Evolutionary conservation across 2,329 filamentous ascomycete genomes (phyloP), one percentile per base, ranked within the genome.

Genomic region (Penicillium sp.): DNA sequence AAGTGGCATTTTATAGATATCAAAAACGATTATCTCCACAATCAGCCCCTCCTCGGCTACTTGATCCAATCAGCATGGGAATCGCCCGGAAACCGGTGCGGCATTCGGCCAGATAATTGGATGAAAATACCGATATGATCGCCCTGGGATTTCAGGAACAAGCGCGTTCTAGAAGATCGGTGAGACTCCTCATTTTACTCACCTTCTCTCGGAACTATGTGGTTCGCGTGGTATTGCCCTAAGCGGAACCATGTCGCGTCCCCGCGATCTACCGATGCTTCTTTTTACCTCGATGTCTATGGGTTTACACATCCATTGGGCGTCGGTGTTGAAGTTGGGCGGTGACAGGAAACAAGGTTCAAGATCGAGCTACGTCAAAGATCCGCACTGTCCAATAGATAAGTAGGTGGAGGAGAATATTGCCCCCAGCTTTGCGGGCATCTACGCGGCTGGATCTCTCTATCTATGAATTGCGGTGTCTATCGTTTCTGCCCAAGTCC

Each of bases 1-100:
- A 22, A 35, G 24, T 37, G 18, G 18, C 42, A 11, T 38, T 38
- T 38, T 40, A 34, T 34, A 34, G 31, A 34, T 34, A 34, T 34
- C 31, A 34, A 34, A 18, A 11, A 18, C 7, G 31, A 34, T 34
- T 10, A 4, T 26, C 38, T 40, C 44, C 32, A 32, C 49, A 47
- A 39, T 37, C 14, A 39, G 46, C 42, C 47, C 50, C 46, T 42
- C 46, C 24, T 53, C 56, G 56, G 56, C 40, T 36, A 38, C 35
- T 11, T 31, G 18, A 37, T 10, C 56, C 55, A 59, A 59, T 59
- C 34, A 56, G 3, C 8, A 8, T 6, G 4, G 16, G 43, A 55
- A 55, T 53, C 55, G 56, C 46, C 54, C 53, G 55, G 51, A 34
- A 8, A 41, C 56, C 56, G 56, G 56, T 56, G 55, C 18, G 49